Conservation (phyloP, 352 stramenopile genomes). For the Pythium rishiriense region DNA sequence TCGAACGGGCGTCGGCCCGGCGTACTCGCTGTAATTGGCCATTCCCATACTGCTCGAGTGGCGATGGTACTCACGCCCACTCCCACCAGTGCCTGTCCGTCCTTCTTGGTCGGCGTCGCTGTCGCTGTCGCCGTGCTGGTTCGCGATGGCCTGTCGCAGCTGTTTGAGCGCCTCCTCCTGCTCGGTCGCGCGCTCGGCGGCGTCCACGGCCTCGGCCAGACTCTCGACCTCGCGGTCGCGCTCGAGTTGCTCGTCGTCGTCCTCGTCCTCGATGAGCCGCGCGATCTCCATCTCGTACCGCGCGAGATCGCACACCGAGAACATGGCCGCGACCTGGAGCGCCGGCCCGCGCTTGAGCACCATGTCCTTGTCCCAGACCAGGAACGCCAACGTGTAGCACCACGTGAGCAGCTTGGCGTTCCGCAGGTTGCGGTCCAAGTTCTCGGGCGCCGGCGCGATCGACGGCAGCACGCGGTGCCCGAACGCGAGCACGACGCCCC, state of each 20-base stretch:
- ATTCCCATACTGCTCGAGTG: background rate
- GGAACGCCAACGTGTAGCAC: conserved; percentile 55
- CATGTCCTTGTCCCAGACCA: conserved; percentile 78
- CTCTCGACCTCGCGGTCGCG: conserved; percentile 14
- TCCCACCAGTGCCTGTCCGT: background rate
- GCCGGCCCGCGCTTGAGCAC: conserved; percentile 63
- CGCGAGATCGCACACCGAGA: conserved; percentile 62
- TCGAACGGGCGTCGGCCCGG: background rate
- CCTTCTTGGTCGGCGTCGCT: conserved; percentile 5
- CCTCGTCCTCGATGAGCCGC: conserved; percentile 48
- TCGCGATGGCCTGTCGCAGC: conserved; percentile 16
- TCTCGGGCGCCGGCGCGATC: conserved; percentile 50
- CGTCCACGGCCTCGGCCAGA: conserved; percentile 14
- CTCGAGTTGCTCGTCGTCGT: conserved; percentile 27
- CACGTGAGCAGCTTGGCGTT: conserved; percentile 71
- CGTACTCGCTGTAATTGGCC: conserved; percentile 4
- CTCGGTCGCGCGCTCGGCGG: background rate
- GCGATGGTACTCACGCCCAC: background rate
- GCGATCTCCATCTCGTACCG: conserved; percentile 80
- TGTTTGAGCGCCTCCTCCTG: conserved; percentile 25
- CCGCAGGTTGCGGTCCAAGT: conserved; percentile 70
- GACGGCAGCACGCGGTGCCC: conserved; percentile 41
- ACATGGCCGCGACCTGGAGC: conserved; percentile 68
- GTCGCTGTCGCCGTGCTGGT: background rate
- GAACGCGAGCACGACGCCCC: conserved; percentile 52